Evolutionary conservation across 805 yeast genomes (phyloP).

Genomic region (Tetrapisispora pingtungensis): DNA sequence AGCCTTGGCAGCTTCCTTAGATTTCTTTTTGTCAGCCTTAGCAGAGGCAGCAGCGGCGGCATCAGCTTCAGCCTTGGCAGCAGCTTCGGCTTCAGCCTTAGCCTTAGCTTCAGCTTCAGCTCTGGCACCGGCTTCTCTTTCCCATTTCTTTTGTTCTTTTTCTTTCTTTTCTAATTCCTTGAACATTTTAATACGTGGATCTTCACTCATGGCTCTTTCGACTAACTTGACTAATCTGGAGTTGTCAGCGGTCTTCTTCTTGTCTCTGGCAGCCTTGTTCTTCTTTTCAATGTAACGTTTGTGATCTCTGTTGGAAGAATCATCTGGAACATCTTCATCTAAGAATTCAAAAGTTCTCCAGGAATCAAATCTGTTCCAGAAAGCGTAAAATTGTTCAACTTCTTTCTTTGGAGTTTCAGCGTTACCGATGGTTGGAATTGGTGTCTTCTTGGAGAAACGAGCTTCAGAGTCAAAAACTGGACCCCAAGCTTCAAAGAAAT

Average conservation of each 20-base stretch:
- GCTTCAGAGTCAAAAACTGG: conserved; percentile 86
- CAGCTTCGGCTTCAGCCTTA: conserved; percentile 82
- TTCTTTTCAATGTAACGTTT: conserved; percentile 97
- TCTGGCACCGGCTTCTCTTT: conserved; percentile 94
- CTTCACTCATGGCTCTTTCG: conserved; percentile 79
- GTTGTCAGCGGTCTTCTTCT: conserved; percentile 95
- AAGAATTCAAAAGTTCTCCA: conserved; percentile 98
- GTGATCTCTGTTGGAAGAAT: conserved; percentile 97
- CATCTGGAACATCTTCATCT: conserved; percentile 99
- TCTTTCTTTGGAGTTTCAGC: conserved; percentile 59
- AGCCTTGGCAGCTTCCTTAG: conserved; percentile 84
- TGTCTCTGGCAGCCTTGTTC: conserved; percentile 92
- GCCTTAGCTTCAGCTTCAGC: conserved; percentile 90
- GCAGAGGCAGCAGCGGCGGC: conserved; percentile 50
- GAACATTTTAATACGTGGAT: conserved; percentile 89
- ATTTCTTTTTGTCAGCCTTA: conserved; percentile 79
- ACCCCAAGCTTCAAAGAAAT: conserved; percentile 86
- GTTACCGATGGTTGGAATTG: conserved; percentile 76
- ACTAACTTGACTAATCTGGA: conserved; percentile 78
- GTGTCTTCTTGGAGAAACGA: conserved; percentile 85
- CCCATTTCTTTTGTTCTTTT: conserved; percentile 94
- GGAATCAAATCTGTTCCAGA: conserved; percentile 90
- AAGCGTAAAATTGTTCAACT: conserved; percentile 79
- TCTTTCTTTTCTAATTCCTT: conserved; percentile 91
- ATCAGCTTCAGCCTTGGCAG: conserved; percentile 66